Evolutionary conservation across 2,329 filamentous ascomycete species (phyloP), one percentile per base, ranked within the genome.

Genomic region (Fusarium odoratissimum): DNA sequence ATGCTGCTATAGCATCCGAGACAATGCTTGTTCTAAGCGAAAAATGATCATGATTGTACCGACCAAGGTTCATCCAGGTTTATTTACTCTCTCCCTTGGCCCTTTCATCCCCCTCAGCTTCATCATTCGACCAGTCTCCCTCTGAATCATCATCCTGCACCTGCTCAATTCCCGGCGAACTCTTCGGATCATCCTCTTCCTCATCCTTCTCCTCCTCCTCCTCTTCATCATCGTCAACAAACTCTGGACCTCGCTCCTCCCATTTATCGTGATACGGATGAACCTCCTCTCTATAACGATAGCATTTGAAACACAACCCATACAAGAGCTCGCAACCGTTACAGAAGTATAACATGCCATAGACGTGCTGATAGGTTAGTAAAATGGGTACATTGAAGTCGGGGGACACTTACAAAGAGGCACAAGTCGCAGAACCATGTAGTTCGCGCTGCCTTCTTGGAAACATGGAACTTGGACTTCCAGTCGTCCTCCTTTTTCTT

Each of bases 31-130:
- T 9, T 9, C 10, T 13, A 8, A 23, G 9, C 8, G 10, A n/a
- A 17, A 5, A 4, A 25, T 37, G 4, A 8, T 4, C n/a, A 11
- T 51, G 4, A 14, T 2, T 8, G 2, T 8, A 51, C 3, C 3
- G 11, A 21, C 2, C 1, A 51, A 51, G 8, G 1, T 13, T 2
- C 6, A 21, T 11, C 0, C 13, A 21, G 6, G 5, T 37, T 38
- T 52, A 9, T 38, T 52, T 38, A 17, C 23, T 23, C 25, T 14
- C 25, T 23, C 21, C 35, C 17, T 28, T 45, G 17, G 16, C 8
- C 6, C 7, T 25, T 28, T 5, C 14, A 28, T 25, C 23, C 14
- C 23, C 42, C 5, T 30, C 51, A 3, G 19, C 35, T 40, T 55
- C 51, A 14, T 55, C 51, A 13, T 55, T 41, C 8, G 51, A 55